Evolutionary conservation across 1,284 basidiomycete species (phyloP).

Genomic region (Cutaneotrichosporon dermatis): DNA sequence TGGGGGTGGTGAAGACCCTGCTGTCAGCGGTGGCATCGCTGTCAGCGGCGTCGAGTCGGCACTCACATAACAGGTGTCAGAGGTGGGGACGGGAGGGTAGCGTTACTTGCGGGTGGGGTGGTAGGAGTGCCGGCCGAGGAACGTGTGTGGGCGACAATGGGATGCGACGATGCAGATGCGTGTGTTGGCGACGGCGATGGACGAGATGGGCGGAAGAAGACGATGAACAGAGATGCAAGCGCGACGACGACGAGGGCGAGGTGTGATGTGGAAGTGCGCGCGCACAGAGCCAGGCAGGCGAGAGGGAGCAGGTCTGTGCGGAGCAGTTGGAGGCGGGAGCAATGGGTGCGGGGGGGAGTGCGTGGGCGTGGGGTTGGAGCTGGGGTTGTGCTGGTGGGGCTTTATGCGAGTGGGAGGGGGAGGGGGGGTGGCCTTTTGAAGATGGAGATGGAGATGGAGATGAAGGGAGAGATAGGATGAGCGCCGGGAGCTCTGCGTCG

Average conservation of each 20-base stretch:
- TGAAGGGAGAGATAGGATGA: no score
- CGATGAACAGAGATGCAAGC: not conserved
- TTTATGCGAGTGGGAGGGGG: not conserved
- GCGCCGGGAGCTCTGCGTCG: no score
- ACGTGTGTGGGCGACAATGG: not conserved
- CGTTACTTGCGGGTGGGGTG: no score
- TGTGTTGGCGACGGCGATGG: not conserved
- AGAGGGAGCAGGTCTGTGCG: not conserved
- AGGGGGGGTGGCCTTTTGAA: no score
- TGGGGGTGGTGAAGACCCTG: conserved; percentile 7
- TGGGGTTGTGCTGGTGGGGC: not conserved
- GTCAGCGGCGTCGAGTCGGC: not conserved
- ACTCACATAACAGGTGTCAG: not conserved
- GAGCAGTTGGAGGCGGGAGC: not conserved
- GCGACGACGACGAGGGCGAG: not conserved
- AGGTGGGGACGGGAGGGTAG: not conserved
- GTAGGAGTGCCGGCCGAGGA: not conserved
- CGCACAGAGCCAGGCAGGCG: conserved; percentile 1
- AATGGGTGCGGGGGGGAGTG: not conserved
- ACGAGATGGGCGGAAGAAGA: not conserved
- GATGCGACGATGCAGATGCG: not conserved
- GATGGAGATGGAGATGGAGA: no score
- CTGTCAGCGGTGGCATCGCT: not conserved
- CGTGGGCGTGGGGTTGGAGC: not conserved
- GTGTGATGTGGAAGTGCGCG: not conserved